Evolutionary conservation across 2,329 filamentous ascomycete species (phyloP), one percentile per base, ranked within the genome.

Genomic region (Sordariomycetes sp.): DNA sequence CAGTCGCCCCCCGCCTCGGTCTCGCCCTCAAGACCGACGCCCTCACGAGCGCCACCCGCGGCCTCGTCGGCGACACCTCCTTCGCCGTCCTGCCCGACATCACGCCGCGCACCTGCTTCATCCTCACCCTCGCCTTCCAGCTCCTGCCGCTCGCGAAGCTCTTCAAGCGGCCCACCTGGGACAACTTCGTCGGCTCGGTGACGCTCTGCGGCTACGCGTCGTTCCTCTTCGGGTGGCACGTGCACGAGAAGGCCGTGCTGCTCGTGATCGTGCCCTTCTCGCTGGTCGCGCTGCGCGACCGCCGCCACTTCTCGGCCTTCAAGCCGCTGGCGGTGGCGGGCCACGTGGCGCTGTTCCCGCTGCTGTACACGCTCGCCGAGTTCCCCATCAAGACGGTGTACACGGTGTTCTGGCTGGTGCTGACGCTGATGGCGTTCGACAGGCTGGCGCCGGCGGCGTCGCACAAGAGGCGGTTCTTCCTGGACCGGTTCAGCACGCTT

Each of bases 161-260:
- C 46, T 96, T 96, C 74, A 68, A 83, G 53, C 78, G 81, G 55
- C 90, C 91, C 2, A 90, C 83, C 0, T 96, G 90, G 89, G 88
- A 96, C 61, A 88, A 82, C 59, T 97, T 99, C 68, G 81, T 97
- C 50, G 90, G 90, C 3, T 87, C 90, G 0, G 82, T 96, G 52
- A 97, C 93, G 0, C 83, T 97, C 18, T 97, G 94, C 67, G 94
- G 90, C 60, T 99, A 97, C 68, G 89, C 93, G 0, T 97, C 93
- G 0, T 99, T 99, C 74, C 79, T 99, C 11, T 97, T 97, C 65
- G 93, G 94, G 59, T 99, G 93, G 91, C 94, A 99, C 68, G 94
- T 99, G 10, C 94, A 99, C 66, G 94, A 99, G 69, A 99, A 99
- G 72, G 94, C 94, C 1, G 89, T 99, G 59, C 80, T 99, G 24